These are phyloP conservation scores for Cryomyces minteri DNA, from an alignment of 495 filamentous ascomycete species.

Conservation along the genomic window DNA sequence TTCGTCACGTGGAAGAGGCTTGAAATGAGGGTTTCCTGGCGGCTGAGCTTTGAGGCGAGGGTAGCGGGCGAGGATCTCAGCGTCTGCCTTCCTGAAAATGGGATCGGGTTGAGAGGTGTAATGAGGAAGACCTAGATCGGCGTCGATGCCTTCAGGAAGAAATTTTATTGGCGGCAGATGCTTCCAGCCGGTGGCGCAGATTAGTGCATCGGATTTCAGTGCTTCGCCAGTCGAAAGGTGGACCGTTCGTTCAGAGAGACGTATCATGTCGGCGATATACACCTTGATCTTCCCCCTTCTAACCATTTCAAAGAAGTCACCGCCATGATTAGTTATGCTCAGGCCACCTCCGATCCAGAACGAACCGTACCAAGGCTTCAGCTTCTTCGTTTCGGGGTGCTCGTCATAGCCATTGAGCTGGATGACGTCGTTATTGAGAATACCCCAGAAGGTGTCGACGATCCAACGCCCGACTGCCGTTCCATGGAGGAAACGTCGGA, in stretches of 20 bases:
- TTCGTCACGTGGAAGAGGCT: conserved; percentile 10
- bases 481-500: conserved; percentile 42
- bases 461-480: conserved; percentile 49
- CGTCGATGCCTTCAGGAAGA: conserved; percentile 23
- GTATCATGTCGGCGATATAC: conserved; percentile 40
- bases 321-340: conserved; percentile 1
- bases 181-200: conserved; percentile 29
- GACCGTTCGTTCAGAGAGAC: conserved; percentile 29
- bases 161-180: conserved; percentile 44
- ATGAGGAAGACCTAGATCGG: conserved; percentile 9
- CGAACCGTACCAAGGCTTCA: conserved; percentile 41
- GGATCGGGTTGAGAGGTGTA: background rate
- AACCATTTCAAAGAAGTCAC: conserved; percentile 3
- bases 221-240: conserved; percentile 36
- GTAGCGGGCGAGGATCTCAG: conserved; percentile 46
- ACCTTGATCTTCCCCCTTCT: conserved; percentile 36
- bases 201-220: conserved; percentile 41
- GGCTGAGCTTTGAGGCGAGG: conserved; percentile 37
- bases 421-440: conserved; percentile 40
- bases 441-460: conserved; percentile 38
- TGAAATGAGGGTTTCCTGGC: conserved; percentile 15
- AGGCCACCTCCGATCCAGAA: conserved; percentile 31
- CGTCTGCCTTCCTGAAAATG: conserved; percentile 30
- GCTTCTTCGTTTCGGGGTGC: conserved; percentile 42
- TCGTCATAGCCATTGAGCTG: conserved; percentile 36